Evolutionary conservation across 2,329 filamentous ascomycete species (phyloP).

Genomic region (Zymoseptoria ardabiliae): DNA sequence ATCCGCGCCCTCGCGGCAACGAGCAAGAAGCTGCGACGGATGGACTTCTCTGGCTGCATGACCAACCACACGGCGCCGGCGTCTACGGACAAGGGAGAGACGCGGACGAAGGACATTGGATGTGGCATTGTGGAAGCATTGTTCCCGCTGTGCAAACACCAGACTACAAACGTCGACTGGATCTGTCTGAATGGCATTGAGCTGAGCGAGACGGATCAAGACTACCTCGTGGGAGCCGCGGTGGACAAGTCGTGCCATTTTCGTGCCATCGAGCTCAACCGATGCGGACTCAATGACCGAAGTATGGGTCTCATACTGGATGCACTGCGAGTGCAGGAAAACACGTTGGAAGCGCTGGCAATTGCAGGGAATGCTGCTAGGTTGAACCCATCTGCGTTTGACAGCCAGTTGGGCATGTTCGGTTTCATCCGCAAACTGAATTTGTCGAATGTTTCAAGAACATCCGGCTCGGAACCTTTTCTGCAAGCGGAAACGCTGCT

Average conservation of each 20-base stretch:
- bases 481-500: constrained; percentile 59
- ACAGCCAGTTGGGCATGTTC: constrained; percentile 60
- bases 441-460: constrained; percentile 57
- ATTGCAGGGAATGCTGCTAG: constrained; percentile 61
- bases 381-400: constrained; percentile 56
- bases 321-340: constrained; percentile 56
- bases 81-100: constrained; percentile 35
- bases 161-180: constrained; percentile 65
- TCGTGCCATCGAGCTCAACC: constrained; percentile 59
- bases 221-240: constrained; percentile 60
- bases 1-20: constrained; percentile 60
- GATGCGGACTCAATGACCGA: constrained; percentile 53
- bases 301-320: constrained; percentile 57
- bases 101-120: constrained; percentile 49
- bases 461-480: constrained; percentile 56
- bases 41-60: constrained; percentile 60
- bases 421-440: constrained; percentile 59
- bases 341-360: constrained; percentile 59
- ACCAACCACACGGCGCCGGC: constrained; percentile 44
- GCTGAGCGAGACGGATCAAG: constrained; percentile 63
- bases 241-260: constrained; percentile 58
- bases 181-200: constrained; percentile 60
- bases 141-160: constrained; percentile 58
- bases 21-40: constrained; percentile 53
- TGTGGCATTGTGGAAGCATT: constrained; percentile 64